A percentile compares a stretch with the other conserved stretches of the same genome.
phyloP scores from a whole-genome alignment of 306 rosid genomes.

The Lotus japonicus region DNA sequence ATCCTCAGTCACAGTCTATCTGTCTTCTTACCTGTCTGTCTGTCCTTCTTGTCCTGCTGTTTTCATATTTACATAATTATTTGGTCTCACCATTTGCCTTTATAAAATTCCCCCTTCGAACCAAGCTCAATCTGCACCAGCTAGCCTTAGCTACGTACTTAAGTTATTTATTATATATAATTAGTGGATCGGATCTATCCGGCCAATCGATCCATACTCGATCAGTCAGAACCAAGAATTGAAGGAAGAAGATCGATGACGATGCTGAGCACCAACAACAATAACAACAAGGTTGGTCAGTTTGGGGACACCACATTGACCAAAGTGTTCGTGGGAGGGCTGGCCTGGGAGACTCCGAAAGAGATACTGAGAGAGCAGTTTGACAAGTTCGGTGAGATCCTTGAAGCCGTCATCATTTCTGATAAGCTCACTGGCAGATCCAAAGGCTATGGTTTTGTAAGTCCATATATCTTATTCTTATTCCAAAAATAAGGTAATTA shows the following conservation, averaged over 20 bases:
- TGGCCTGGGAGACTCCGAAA: slow-evolving; percentile 83
- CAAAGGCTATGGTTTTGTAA: slow-evolving; percentile 87
- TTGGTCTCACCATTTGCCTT: too few relatives aligned
- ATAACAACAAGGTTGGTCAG: slow-evolving; percentile 12
- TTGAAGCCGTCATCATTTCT: slow-evolving; percentile 77
- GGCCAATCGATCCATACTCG: neutral
- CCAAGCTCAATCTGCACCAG: too few relatives aligned
- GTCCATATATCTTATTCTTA: too few relatives aligned
- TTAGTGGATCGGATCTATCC: too few relatives aligned
- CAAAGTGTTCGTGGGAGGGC: slow-evolving; percentile 78
- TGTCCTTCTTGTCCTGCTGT: too few relatives aligned
- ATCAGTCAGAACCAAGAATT: neutral
- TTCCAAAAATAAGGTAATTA: too few relatives aligned
- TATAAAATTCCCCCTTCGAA: too few relatives aligned
- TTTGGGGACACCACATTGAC: slow-evolving; percentile 70
- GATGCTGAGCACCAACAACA: slow-evolving; percentile 7
- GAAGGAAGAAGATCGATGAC: neutral
- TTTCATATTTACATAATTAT: too few relatives aligned
- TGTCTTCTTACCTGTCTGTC: too few relatives aligned
- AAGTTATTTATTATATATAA: too few relatives aligned
- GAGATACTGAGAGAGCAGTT: slow-evolving; percentile 66
- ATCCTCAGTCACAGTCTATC: too few relatives aligned
- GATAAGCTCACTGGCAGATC: slow-evolving; percentile 86
- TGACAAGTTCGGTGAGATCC: slow-evolving; percentile 66
- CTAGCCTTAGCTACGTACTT: too few relatives aligned